Evolutionary conservation across 768 basidiomycete genomes (phyloP).

Genomic region (Imleria badia): DNA sequence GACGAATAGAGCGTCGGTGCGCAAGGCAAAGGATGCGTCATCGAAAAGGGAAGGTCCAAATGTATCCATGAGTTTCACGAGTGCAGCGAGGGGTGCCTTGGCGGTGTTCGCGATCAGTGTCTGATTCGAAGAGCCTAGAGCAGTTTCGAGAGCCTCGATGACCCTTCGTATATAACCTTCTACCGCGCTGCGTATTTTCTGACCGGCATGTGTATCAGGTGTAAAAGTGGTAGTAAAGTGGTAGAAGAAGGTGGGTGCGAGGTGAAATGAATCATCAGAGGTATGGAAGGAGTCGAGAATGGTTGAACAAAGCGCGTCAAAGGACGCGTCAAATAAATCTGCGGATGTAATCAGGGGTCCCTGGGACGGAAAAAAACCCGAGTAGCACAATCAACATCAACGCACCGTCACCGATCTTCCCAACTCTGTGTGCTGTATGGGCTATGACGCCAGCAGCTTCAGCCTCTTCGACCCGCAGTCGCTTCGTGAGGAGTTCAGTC

Average conservation of each 20-base stretch:
- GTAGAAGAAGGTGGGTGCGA: constrained; percentile 49
- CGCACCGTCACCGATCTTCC: constrained; percentile 43
- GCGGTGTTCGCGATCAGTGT: background rate
- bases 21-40: constrained; percentile 40
- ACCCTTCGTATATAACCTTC: constrained; percentile 16
- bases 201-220: constrained; percentile 11
- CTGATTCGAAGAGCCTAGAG: constrained; percentile 5
- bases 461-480: constrained; percentile 47
- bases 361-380: constrained; percentile 26
- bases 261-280: constrained; percentile 1
- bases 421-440: constrained; percentile 43
- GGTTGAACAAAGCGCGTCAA: constrained; percentile 40
- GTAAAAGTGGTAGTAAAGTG: constrained; percentile 41
- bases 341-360: constrained; percentile 3
- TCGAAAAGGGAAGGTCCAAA: constrained; percentile 54
- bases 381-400: constrained; percentile 21
- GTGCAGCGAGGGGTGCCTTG: constrained; percentile 26
- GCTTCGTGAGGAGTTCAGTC: constrained; percentile 43
- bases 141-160: constrained; percentile 27
- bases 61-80: constrained; percentile 45
- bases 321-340: constrained; percentile 52
- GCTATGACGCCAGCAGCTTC: constrained; percentile 45
- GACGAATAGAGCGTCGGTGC: constrained; percentile 44
- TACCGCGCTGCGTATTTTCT: constrained; percentile 11
- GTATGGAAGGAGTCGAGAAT: constrained; percentile 4